Conservation (phyloP, 169 alveolate species). For the Eimeria falciformis region DNA sequence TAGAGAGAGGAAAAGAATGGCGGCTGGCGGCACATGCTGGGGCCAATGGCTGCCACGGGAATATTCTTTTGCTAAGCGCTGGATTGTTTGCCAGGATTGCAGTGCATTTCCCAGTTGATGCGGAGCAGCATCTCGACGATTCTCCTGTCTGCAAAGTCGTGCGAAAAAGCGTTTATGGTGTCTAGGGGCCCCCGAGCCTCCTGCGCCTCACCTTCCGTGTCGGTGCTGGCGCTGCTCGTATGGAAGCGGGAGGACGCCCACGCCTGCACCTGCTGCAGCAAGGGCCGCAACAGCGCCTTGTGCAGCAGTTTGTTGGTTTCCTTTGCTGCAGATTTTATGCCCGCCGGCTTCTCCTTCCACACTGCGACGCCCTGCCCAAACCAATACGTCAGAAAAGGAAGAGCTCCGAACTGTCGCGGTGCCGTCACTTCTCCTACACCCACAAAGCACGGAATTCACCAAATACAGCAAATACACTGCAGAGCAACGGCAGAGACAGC, state of each 20-base stretch:
- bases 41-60: no score
- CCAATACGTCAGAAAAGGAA: neutral
- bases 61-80: no score
- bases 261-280: neutral
- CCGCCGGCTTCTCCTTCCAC: slow-evolving; percentile 4
- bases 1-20: no score
- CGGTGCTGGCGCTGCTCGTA: neutral
- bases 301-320: neutral
- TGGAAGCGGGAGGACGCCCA: neutral
- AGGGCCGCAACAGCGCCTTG: neutral
- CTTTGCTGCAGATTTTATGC: slow-evolving; percentile 6
- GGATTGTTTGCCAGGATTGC: neutral
- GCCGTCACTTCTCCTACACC: slow-evolving; percentile 12
- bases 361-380: slow-evolving; percentile 11
- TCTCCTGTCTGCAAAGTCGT: slow-evolving; percentile 31
- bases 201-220: neutral
- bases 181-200: neutral
- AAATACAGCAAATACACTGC: no score
- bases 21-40: no score
- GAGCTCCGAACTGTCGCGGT: neutral
- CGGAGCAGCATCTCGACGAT: neutral
- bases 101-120: neutral
- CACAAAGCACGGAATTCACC: neutral
- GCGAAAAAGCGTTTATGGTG: neutral
- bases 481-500: no score